Evolutionary conservation across 2,329 filamentous ascomycete genomes (phyloP).

Genomic region (Verticillium alfalfae): DNA sequence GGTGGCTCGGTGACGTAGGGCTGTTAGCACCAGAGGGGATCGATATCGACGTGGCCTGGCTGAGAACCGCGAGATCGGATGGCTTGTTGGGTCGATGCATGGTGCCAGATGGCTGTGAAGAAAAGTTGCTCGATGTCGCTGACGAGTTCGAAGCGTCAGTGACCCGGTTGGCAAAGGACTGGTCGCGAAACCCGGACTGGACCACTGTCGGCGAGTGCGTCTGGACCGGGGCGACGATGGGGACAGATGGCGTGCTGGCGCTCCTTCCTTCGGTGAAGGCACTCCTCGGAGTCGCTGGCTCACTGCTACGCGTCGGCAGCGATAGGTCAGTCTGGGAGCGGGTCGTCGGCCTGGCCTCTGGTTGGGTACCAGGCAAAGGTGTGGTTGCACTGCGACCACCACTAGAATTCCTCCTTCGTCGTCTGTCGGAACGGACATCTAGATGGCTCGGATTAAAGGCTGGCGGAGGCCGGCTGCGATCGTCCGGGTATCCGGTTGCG

Average conservation of each 20-base stretch:
- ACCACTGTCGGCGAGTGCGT: constrained; percentile 10
- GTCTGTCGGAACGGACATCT: constrained; percentile 43
- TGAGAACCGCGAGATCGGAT: constrained; percentile 31
- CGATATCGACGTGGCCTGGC: constrained; percentile 21
- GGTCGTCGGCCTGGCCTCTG: constrained; percentile 43
- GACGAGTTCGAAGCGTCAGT: constrained; percentile 9
- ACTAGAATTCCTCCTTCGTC: constrained; percentile 48
- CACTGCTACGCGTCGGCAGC: constrained; percentile 32
- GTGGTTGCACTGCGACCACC: constrained; percentile 49
- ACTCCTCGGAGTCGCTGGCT: constrained; percentile 29
- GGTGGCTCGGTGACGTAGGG: constrained; percentile 26
- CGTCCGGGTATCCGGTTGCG: constrained; percentile 34
- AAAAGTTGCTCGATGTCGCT: constrained; percentile 10
- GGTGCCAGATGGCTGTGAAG: constrained; percentile 8
- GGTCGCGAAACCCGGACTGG: constrained; percentile 12
- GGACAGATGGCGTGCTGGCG: constrained; percentile 27
- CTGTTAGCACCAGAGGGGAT: constrained; percentile 24
- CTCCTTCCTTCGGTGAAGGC: constrained; percentile 36
- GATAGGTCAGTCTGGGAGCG: constrained; percentile 63
- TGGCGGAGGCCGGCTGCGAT: constrained; percentile 45
- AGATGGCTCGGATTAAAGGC: constrained; percentile 38
- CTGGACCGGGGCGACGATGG: constrained; percentile 15
- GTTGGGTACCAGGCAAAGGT: constrained; percentile 33
- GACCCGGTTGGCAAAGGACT: constrained; percentile 30
- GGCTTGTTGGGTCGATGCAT: constrained; percentile 25